Base-by-base conservation (phyloP, 495 filamentous ascomycete species). In the Talaromyces proteolyticus region DNA sequence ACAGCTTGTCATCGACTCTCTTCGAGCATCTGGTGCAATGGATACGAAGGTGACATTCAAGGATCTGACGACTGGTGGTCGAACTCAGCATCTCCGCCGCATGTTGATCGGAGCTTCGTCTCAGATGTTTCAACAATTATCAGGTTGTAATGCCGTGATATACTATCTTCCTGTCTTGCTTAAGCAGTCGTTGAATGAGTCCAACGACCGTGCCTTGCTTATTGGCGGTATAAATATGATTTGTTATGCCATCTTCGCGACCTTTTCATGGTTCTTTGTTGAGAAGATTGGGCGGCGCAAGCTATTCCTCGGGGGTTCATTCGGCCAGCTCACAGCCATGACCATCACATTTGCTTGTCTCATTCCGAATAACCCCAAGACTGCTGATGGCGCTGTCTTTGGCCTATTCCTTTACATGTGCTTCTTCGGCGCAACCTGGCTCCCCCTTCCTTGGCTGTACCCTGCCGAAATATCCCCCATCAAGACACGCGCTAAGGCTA, bases 191-290 rank as follows among this genome's bases (percentile, higher is more conserved):
- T 39, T 56, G n/a, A 47, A 53, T 16, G 52, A 54, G 40, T 50
- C 51, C 1, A 49, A 80, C 85, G 4, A 86, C 80, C 0, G 45
- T 26, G 59, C 50, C 37, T 39, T 55, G 25, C 26, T 55, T 18
- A 56, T 59, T 42, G 61, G 42, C 17, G 44, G 44, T 29, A 52
- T 62, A 36, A 91, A 89, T 70, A 84, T 88, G 73, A 76, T 89
- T 19, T 81, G 91, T 24, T 92, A 94, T 60, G 72, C 85, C 12
- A 78, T 90, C 51, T 21, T 74, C 85, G 54, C 86, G 69, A 90
- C 86, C 0, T 77, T 82, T 39, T 90, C 87, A 5, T 92, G 88
- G 89, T 92, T 90, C 74, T 79, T 87, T 59, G 86, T 92, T 48
- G 88, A 92, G 69, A 78, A 80, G 24, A 80, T 84, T 25, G 88